Evolutionary conservation across 2,329 filamentous ascomycete genomes (phyloP).

Genomic region (Stagonosporopsis rhizophila): DNA sequence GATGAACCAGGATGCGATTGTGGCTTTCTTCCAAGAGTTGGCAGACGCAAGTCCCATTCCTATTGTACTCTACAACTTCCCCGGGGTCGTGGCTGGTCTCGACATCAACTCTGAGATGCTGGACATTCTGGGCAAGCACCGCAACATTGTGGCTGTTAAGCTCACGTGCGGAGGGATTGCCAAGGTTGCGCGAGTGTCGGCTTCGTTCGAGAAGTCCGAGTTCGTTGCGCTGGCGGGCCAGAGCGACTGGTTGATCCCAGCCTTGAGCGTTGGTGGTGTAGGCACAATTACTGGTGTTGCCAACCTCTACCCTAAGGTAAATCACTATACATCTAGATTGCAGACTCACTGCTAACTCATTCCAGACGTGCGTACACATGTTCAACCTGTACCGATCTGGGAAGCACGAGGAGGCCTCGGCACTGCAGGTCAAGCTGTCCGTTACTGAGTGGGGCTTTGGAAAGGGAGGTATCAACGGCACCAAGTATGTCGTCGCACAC

Average conservation of each 20-base stretch:
- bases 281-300: constrained; percentile 70
- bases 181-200: constrained; percentile 52
- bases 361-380: constrained; percentile 52
- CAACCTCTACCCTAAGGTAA: constrained; percentile 65
- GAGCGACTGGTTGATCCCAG: constrained; percentile 60
- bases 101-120: constrained; percentile 54
- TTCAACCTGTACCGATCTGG: constrained; percentile 59
- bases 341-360: constrained; percentile 7
- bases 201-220: constrained; percentile 45
- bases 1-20: constrained; percentile 47
- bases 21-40: constrained; percentile 47
- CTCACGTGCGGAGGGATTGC: constrained; percentile 51
- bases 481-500: constrained; percentile 66
- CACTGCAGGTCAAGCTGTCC: constrained; percentile 60
- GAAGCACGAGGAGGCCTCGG: constrained; percentile 57
- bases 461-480: constrained; percentile 67
- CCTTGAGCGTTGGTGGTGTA: constrained; percentile 63
- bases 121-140: constrained; percentile 44
- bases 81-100: constrained; percentile 52
- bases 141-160: constrained; percentile 50
- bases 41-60: constrained; percentile 51
- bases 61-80: constrained; percentile 58
- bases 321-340: background rate
- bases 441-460: constrained; percentile 64
- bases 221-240: constrained; percentile 54